Base-by-base conservation (phyloP, 257 asterid species). In the Nicotiana otophora region DNA sequence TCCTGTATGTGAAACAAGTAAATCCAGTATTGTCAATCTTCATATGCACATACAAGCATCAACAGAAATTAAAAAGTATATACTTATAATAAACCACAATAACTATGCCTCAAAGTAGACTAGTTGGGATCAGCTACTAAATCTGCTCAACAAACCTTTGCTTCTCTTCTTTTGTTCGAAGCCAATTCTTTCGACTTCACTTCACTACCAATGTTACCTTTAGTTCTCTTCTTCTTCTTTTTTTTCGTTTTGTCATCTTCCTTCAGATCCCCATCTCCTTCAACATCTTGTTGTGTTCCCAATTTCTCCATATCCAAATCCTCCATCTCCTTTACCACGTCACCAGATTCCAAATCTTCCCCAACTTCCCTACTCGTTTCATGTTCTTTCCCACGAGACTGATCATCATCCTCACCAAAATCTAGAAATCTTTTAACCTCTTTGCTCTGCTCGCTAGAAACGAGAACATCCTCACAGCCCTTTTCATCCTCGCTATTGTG, bases 111-210 rank as follows among this genome's bases (percentile, higher is more conserved):
- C 28, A 53, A 81, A 76, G 15, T 15, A 61, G n/a, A 17, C 10
- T 9, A 74, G 48, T 42, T 28, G 17, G 30, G 76, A 17, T 39
- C 54, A 15, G 61, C 4, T 17, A 67, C 19, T 70, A 26, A 20
- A 63, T 53, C 53, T 31, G 77, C 15, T 76, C 66, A 75, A 16
- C 30, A 23, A 20, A 93, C 99, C 98, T 93, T 96, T 81, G 91
- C 94, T 83, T 90, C 92, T 65, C 79, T 89, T 86, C 92, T 89
- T 85, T 90, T 94, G 78, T 87, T 89, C 14, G 85, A 61, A 78
- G 80, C 81, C 42, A 83, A 68, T 58, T 42, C 76, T 26, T 87
- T 87, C 55, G 83, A 36, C 82, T 87, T 87, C 76, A 55, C 77
- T 31, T 86, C 89, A 65, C 78, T 86, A 23, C 61, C 85, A 31